Conservation (phyloP, 2,329 filamentous ascomycete species). For the Plenodomus lindquistii region DNA sequence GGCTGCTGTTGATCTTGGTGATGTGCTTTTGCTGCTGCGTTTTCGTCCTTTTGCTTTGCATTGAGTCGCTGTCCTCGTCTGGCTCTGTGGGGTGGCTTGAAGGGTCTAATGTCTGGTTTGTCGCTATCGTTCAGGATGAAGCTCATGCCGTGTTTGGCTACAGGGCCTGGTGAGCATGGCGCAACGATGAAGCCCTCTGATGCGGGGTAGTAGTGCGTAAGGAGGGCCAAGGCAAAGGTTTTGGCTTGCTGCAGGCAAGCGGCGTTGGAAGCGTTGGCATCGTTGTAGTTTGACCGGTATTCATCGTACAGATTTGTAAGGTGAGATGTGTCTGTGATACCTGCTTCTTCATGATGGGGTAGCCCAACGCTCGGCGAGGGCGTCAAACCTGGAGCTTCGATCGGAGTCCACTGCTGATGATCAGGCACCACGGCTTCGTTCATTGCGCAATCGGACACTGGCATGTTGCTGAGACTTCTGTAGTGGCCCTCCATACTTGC, state of each 20-base stretch:
- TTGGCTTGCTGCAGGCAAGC: constrained; percentile 22
- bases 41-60: not conserved
- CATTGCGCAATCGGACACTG: too few species aligned
- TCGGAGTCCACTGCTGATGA: too few species aligned
- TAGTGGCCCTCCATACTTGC: too few species aligned
- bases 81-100: not conserved
- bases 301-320: constrained; percentile 14
- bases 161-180: constrained; percentile 7
- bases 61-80: not conserved
- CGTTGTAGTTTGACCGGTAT: constrained; percentile 12
- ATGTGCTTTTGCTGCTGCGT: not conserved
- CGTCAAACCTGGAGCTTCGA: too few species aligned
- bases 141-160: constrained; percentile 16
- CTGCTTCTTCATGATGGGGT: not conserved
- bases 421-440: too few species aligned
- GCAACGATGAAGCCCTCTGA: constrained; percentile 21
- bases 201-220: constrained; percentile 29
- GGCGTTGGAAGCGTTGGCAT: constrained; percentile 5
- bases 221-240: constrained; percentile 17
- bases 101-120: constrained; percentile 6
- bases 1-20: not conserved
- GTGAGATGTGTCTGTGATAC: constrained; percentile 8
- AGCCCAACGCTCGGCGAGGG: not conserved
- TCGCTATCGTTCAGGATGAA: constrained; percentile 13
- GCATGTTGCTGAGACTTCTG: too few species aligned